A percentile compares a stretch with the other conserved stretches of the same genome.
Conservation (phyloP, 2,329 filamentous ascomycete genomes). For the Epichloe hybrida region DNA sequence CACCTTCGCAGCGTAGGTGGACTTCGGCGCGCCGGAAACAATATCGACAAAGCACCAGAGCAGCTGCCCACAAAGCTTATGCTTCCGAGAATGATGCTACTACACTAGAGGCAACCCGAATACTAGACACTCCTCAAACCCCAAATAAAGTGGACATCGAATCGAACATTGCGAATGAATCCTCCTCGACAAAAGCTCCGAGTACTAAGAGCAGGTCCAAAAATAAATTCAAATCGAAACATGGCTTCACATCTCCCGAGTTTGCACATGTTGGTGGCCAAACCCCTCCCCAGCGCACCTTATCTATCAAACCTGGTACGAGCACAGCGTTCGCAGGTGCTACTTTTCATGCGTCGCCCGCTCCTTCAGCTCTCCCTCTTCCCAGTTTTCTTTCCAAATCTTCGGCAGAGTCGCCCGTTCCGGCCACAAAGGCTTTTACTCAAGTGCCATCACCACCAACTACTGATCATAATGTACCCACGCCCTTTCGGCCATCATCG, state of each 20-base stretch:
- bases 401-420: conserved; percentile 47
- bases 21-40: conserved; percentile 24
- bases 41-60: conserved; percentile 27
- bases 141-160: conserved; percentile 30
- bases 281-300: conserved; percentile 29
- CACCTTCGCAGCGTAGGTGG: conserved; percentile 6
- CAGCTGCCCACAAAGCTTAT: conserved; percentile 37
- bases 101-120: conserved; percentile 18
- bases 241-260: conserved; percentile 26
- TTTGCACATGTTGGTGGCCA: conserved; percentile 25
- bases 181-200: conserved; percentile 15
- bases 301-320: conserved; percentile 29
- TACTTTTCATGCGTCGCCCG: conserved; percentile 89
- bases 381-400: conserved; percentile 76
- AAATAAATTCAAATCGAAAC: conserved; percentile 11
- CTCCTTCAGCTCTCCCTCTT: conserved; percentile 76
- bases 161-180: conserved; percentile 18
- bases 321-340: conserved; percentile 71
- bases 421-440: conserved; percentile 19
- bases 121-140: conserved; percentile 27
- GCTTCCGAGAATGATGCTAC: conserved; percentile 42
- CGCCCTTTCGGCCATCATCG: conserved; percentile 26
- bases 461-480: conserved; percentile 37
- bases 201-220: conserved; percentile 19
- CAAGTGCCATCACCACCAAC: conserved; percentile 37